These are phyloP conservation scores for Didymella pinodella DNA, from an alignment of 2,329 filamentous ascomycete genomes.

Conservation along the genomic window DNA sequence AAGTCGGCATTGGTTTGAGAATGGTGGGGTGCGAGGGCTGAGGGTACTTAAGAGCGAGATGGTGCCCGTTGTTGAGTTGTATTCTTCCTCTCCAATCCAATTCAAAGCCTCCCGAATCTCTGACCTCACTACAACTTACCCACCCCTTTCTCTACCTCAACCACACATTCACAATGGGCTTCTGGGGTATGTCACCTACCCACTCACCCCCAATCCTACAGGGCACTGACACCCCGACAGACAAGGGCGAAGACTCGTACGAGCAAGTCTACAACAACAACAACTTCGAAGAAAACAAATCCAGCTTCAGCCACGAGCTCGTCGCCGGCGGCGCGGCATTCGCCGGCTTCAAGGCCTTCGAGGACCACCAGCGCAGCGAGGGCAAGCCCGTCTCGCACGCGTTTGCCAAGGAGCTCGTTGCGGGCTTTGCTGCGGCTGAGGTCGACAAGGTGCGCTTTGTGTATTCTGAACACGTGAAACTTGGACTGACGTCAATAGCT, in stretches of 20 bases:
- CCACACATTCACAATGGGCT: constrained; percentile 51
- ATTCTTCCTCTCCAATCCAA: constrained; percentile 1
- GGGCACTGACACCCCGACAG: constrained; percentile 42
- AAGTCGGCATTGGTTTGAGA: constrained; percentile 8
- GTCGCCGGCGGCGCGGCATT: constrained; percentile 80
- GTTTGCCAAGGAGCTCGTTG: constrained; percentile 80
- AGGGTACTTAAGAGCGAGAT: constrained; percentile 27
- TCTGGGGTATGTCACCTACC: constrained; percentile 50
- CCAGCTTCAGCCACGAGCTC: constrained; percentile 74
- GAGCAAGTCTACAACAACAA: constrained; percentile 62
- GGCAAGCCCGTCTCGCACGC: constrained; percentile 75
- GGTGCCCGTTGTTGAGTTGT: not conserved
- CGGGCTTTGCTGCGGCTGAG: constrained; percentile 67
- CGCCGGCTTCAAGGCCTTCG: constrained; percentile 80
- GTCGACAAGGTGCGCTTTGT: constrained; percentile 58
- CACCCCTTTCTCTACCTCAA: not conserved
- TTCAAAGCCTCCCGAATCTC: not conserved
- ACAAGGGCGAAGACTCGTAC: constrained; percentile 63
- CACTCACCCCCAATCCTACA: no score
- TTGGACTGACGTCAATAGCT: constrained; percentile 62
- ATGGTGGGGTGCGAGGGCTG: constrained; percentile 8
- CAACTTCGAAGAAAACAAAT: constrained; percentile 62
- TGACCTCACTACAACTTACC: not conserved
- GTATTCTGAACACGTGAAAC: not conserved
- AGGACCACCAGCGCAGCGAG: constrained; percentile 75